Conservation (phyloP, 345 rosid species). For the Salix udensis region DNA sequence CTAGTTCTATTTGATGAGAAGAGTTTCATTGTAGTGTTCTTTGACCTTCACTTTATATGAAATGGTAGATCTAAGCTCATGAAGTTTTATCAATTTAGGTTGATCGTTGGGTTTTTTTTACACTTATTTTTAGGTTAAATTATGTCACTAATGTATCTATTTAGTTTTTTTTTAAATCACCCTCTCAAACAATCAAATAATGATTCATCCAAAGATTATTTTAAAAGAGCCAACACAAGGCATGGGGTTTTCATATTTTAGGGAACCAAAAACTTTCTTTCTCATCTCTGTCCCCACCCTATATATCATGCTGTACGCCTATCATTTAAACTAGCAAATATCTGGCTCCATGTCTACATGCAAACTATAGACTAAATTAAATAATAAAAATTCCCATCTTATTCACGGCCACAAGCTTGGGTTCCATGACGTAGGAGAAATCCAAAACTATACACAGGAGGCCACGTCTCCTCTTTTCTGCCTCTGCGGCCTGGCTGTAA, state of each 20-base stretch:
- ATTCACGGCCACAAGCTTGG: slow-evolving; percentile 14
- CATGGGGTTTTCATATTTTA: neutral
- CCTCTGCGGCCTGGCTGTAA: slow-evolving; percentile 11
- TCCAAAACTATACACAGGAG: slow-evolving; percentile 4
- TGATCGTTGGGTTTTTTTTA: no score
- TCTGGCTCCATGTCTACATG: neutral
- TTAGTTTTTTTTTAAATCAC: no score
- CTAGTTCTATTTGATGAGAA: no score
- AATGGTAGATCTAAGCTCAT: no score
- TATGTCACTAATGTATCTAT: no score
- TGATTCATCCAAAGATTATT: no score
- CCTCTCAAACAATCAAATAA: no score
- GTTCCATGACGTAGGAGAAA: neutral
- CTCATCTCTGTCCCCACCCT: neutral
- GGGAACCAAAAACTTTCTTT: neutral
- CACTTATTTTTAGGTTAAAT: no score
- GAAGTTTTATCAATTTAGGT: no score
- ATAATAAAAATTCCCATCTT: neutral
- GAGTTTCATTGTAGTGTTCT: no score
- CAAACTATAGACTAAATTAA: neutral
- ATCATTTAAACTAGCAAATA: neutral
- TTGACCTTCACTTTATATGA: no score
- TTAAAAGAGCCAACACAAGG: no score
- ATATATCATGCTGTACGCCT: neutral
- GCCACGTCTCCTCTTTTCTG: slow-evolving; percentile 29